phyloP scores from a whole-genome alignment of 2,329 filamentous ascomycete genomes.

The Aspergillus sp. region DNA sequence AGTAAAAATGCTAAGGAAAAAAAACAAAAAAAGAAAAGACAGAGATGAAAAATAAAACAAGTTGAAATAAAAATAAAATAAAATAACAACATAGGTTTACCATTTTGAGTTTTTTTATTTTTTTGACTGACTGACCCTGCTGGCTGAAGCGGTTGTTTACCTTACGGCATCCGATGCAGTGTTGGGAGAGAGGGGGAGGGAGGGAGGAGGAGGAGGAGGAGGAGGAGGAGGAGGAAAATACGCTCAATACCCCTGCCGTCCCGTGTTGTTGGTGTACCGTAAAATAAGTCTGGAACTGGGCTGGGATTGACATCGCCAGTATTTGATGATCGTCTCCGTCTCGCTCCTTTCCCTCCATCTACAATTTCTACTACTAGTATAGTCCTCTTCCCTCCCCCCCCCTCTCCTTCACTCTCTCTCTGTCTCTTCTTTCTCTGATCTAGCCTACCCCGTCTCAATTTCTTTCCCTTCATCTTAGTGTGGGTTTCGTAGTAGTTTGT shows the following conservation, averaged over 20 bases:
- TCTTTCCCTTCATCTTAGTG: not conserved
- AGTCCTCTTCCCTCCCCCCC: conserved; percentile 5
- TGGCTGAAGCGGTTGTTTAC: too few species aligned
- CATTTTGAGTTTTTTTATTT: not conserved
- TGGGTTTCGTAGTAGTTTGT: not conserved
- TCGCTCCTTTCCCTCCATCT: conserved; percentile 6
- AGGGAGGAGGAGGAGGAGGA: too few species aligned
- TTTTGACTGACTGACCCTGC: not conserved
- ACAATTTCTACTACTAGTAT: conserved; percentile 1
- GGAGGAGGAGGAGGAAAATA: too few species aligned
- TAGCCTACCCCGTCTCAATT: not conserved
- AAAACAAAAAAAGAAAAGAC: too few species aligned
- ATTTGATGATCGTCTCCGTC: conserved; percentile 12
- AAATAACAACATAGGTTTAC: too few species aligned
- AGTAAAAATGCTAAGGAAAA: not conserved
- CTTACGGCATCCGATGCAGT: too few species aligned
- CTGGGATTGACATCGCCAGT: not conserved
- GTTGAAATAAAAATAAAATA: too few species aligned
- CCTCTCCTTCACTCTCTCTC: conserved; percentile 9
- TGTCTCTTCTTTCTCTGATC: conserved; percentile 6
- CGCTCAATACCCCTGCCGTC: not conserved
- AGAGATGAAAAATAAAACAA: too few species aligned
- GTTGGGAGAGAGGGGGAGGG: too few species aligned
- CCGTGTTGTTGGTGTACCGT: not conserved
- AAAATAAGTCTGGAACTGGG: not conserved